These are phyloP conservation scores for Pseudogymnoascus sp. DNA, from an alignment of 2,329 filamentous ascomycete genomes.

Conservation along the genomic window DNA sequence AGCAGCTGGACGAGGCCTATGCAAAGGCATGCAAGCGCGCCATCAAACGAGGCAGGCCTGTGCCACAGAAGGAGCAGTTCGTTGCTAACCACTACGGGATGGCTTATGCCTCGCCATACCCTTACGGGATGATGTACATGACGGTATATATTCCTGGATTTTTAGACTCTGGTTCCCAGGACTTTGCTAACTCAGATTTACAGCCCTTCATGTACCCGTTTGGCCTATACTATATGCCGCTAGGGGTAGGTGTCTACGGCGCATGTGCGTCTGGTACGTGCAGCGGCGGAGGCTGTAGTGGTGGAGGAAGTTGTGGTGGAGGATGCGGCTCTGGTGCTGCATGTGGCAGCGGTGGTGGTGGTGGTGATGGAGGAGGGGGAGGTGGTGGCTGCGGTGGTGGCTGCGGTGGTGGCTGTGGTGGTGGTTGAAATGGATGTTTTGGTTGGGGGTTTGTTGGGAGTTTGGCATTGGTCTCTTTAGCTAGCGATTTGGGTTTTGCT, in stretches of 20 bases:
- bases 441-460: neutral
- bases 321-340: constrained; percentile 33
- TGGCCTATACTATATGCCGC: constrained; percentile 25
- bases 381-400: constrained; percentile 16
- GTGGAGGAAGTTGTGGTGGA: constrained; percentile 35
- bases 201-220: constrained; percentile 10
- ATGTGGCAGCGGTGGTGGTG: constrained; percentile 24
- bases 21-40: constrained; percentile 42
- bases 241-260: constrained; percentile 20
- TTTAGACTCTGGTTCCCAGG: neutral
- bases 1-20: constrained; percentile 47
- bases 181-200: constrained; percentile 23
- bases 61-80: constrained; percentile 41
- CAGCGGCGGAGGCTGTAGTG: constrained; percentile 32
- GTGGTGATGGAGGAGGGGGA: constrained; percentile 17
- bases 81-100: constrained; percentile 35
- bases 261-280: constrained; percentile 35
- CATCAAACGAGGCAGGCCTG: constrained; percentile 38
- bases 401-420: neutral
- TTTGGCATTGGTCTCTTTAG: neutral
- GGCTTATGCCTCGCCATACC: neutral
- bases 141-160: neutral
- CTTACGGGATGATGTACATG: constrained; percentile 9
- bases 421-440: neutral
- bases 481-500: neutral